A percentile compares a stretch with the other conserved stretches of the same genome.
Evolutionary conservation across 371 early-diverging fungal species (phyloP).

Genomic region (Mucor circinelloides): DNA sequence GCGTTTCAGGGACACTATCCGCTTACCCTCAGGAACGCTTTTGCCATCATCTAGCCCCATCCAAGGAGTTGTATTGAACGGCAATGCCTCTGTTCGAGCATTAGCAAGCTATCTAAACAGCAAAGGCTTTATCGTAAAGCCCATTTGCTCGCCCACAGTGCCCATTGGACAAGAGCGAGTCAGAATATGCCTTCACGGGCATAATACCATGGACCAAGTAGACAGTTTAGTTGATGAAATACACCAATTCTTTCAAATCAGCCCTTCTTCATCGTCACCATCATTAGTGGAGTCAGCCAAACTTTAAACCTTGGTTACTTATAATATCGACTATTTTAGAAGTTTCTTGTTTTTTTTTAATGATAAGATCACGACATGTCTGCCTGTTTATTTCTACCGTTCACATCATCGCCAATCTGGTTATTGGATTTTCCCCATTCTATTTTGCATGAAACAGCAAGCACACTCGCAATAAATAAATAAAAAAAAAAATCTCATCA

Average conservation of each 20-base stretch:
- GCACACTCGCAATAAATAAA: not conserved
- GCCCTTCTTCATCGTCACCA: not conserved
- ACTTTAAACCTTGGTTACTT: not conserved
- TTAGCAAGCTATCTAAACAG: slow-evolving; percentile 62
- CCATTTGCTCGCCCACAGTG: slow-evolving; percentile 84
- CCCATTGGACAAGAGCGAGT: slow-evolving; percentile 80
- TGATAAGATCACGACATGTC: not conserved
- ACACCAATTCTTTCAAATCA: slow-evolving; percentile 42
- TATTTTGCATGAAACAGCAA: not conserved
- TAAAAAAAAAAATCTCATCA: not conserved
- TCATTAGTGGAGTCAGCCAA: not conserved
- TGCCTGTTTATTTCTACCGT: not conserved
- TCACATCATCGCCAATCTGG: not conserved
- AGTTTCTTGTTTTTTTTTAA: not conserved
- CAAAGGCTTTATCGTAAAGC: slow-evolving; percentile 71
- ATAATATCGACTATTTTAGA: not conserved
- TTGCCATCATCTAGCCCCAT: slow-evolving; percentile 71
- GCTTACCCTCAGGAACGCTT: slow-evolving; percentile 51
- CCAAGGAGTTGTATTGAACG: slow-evolving; percentile 76
- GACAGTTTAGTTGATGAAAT: slow-evolving; percentile 53
- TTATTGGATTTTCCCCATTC: not conserved
- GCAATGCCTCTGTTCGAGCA: slow-evolving; percentile 64
- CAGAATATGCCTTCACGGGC: slow-evolving; percentile 79
- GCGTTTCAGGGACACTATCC: slow-evolving; percentile 49
- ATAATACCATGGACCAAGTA: slow-evolving; percentile 69